Evolutionary conservation across 2,329 filamentous ascomycete species (phyloP).

Genomic region (Pseudogymnoascus sp.): DNA sequence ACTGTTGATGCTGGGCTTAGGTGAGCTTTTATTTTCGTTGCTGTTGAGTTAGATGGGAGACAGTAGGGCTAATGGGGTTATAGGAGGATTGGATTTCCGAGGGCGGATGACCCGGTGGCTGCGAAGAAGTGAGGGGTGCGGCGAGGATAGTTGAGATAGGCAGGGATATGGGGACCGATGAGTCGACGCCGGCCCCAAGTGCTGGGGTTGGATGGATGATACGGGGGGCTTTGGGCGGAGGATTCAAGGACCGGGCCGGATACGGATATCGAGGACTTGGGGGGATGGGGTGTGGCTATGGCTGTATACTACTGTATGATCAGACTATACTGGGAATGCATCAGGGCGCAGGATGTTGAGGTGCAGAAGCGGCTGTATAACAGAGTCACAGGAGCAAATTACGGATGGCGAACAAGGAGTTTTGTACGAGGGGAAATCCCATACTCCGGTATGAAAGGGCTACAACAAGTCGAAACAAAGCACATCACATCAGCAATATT

Average conservation of each 20-base stretch:
- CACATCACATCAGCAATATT: not conserved
- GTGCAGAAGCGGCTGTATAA: not conserved
- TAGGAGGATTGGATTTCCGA: not conserved
- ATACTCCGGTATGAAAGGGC: not conserved
- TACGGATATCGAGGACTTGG: not conserved
- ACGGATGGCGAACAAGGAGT: not conserved
- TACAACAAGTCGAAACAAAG: not conserved
- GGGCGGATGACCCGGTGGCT: not conserved
- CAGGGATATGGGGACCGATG: not conserved
- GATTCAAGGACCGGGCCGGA: not conserved
- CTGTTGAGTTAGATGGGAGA: too few species aligned
- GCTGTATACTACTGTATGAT: not conserved
- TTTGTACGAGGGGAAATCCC: not conserved
- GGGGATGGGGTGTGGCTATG: not conserved
- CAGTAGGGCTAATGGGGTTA: not conserved
- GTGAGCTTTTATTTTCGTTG: too few species aligned
- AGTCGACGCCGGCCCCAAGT: conserved; percentile 1
- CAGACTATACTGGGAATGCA: not conserved
- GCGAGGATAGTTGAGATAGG: not conserved
- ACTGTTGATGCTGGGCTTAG: conserved; percentile 26
- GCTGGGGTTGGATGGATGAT: not conserved
- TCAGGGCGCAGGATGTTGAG: not conserved
- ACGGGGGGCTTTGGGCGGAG: not conserved
- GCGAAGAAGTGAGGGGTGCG: not conserved
- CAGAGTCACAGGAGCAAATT: not conserved